A percentile compares a stretch with the other conserved stretches of the same genome.
Evolutionary conservation across 2,329 filamentous ascomycete genomes (phyloP).

Genomic region (Penicillium verrucosum): DNA sequence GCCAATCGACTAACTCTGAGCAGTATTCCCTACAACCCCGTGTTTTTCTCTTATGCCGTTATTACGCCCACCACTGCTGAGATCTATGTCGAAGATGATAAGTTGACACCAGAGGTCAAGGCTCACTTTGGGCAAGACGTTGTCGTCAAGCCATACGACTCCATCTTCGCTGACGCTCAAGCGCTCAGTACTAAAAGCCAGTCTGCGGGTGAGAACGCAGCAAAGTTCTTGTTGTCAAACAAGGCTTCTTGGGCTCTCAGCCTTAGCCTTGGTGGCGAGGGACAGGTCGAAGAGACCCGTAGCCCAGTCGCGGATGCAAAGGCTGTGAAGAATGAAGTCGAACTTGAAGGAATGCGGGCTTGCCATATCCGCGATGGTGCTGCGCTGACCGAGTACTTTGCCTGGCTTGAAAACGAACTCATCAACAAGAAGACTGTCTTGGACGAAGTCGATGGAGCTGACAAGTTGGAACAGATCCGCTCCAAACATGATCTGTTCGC

Average conservation of each 20-base stretch:
- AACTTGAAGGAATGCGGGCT: constrained; percentile 86
- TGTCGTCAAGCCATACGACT: constrained; percentile 73
- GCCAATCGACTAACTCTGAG: constrained; percentile 1
- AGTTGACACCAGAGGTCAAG: constrained; percentile 67
- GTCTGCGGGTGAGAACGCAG: constrained; percentile 38
- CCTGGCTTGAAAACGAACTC: constrained; percentile 91
- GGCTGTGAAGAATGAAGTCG: constrained; percentile 86
- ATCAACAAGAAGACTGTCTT: constrained; percentile 67
- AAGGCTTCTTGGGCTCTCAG: constrained; percentile 92
- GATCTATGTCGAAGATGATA: constrained; percentile 79
- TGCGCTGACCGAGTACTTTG: constrained; percentile 86
- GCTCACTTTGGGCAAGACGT: constrained; percentile 69
- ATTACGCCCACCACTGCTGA: constrained; percentile 73
- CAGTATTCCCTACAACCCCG: constrained; percentile 90
- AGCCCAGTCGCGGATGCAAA: constrained; percentile 89
- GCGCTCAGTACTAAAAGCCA: constrained; percentile 53
- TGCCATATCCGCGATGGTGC: constrained; percentile 94
- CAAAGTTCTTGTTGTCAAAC: constrained; percentile 80
- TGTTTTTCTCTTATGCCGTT: constrained; percentile 95
- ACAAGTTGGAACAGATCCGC: constrained; percentile 70
- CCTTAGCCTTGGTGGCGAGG: constrained; percentile 78
- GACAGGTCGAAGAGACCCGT: constrained; percentile 77
- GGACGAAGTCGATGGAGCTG: constrained; percentile 87
- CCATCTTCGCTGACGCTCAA: constrained; percentile 75
- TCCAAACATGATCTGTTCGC: constrained; percentile 70